Evolutionary conservation across 176 grass and related monocot species (phyloP), one percentile per base, ranked within the genome.

Genomic region (Saccharum officinarum): DNA sequence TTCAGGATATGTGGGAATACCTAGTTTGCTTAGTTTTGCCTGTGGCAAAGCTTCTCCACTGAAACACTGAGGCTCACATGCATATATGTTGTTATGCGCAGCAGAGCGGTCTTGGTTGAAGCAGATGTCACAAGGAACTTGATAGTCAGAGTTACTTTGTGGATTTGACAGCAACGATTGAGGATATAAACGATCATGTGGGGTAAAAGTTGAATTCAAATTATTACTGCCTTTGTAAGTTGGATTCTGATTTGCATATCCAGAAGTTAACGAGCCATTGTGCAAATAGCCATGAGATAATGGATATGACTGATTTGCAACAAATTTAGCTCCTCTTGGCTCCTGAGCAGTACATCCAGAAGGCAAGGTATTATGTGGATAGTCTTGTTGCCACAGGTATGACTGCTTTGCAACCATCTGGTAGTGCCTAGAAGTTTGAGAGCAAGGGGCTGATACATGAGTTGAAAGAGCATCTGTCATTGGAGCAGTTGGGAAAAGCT

Each of bases 211-310:
- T 69, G 55, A 52, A 33, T 33, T 37, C 36, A 75, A 7, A 41
- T 76, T 66, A 50, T 30, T 70, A 49, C 12, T 73, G 10, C 71
- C 70, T 40, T 20, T 69, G 64, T 28, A 50, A 79, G 67, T 39
- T 90, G 75, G n/a, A 52, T 69, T 65, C 39, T 34, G 89, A 87
- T 69, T 44, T 50, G 31, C 59, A 87, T 69, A 87, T 34, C 85
- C 68, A 69, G 68, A 45, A 84, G 50, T 49, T 22, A 52, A 20
- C 2, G 34, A 69, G 30, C 62, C 76, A 54, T 25, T 80, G 30
- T 33, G 49, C 71, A 16, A 47, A 73, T 55, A 75, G 23, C 37
- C 34, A 55, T 30, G 12, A 68, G 79, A 87, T 10, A 34, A 11
- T 44, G 46, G 49, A 77, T 63, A 75, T 34, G 75, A 17, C 39